Percentiles rank a stretch among this genome's conserved stretches.
Conservation (phyloP, 306 rosid species). For the Begonia loranthoides region DNA sequence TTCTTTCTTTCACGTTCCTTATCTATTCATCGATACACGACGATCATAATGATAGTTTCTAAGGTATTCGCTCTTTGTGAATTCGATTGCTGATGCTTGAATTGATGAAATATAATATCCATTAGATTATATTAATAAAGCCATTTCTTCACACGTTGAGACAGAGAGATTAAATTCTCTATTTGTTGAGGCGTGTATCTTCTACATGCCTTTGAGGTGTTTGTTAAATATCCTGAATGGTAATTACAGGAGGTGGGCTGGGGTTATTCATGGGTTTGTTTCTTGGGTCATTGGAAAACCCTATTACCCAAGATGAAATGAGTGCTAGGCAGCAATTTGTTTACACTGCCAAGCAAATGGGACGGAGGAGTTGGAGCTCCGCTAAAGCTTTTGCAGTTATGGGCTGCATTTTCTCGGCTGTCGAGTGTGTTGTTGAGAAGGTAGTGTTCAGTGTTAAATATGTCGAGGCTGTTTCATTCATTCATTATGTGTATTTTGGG, state of each 20-base stretch:
- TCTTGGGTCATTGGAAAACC: conserved; percentile 72
- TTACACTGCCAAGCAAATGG: conserved; percentile 87
- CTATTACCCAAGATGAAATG: conserved; percentile 68
- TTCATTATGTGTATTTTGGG: neutral
- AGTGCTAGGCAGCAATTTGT: conserved; percentile 55
- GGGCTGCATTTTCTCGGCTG: conserved; percentile 89
- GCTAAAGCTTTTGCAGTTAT: conserved; percentile 91
- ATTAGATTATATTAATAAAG: no score
- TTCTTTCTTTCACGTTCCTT: no score
- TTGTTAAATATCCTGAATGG: neutral
- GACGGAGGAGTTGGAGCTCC: conserved; percentile 77
- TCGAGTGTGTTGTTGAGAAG: conserved; percentile 92
- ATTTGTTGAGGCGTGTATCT: no score
- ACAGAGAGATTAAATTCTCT: no score
- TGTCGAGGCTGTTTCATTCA: no score
- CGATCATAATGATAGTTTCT: no score
- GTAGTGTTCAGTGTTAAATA: conserved; percentile 14
- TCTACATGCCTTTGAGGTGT: no score
- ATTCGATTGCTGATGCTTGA: no score
- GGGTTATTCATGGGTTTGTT: conserved; percentile 83
- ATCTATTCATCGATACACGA: no score
- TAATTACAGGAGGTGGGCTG: conserved; percentile 73
- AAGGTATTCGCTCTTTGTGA: no score
- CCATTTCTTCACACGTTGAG: no score
- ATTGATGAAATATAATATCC: no score